These are phyloP conservation scores for Botrytis paeoniae DNA, from an alignment of 2,329 filamentous ascomycete species.

Conservation along the genomic window DNA sequence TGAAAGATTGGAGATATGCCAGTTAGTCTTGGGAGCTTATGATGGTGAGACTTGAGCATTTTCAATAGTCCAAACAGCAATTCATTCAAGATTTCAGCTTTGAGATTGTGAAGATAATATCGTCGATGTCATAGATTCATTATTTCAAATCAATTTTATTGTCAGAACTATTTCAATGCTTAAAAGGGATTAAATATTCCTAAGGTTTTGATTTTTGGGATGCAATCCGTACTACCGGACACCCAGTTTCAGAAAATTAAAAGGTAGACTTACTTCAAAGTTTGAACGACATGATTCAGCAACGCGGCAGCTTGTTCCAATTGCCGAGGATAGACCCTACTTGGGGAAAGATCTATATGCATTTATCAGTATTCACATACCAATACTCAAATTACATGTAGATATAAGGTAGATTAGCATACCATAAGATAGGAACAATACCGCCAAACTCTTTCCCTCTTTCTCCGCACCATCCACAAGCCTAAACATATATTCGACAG, in stretches of 20 bases:
- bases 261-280: slow-evolving; percentile 24
- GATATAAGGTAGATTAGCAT: neutral
- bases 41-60: slow-evolving; percentile 42
- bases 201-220: neutral
- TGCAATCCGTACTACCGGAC: neutral
- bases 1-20: slow-evolving; percentile 58
- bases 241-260: slow-evolving; percentile 43
- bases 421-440: slow-evolving; percentile 57
- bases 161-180: neutral
- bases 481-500: slow-evolving; percentile 43
- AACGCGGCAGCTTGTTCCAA: slow-evolving; percentile 46
- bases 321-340: slow-evolving; percentile 46
- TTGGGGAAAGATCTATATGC: slow-evolving; percentile 44
- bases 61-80: neutral
- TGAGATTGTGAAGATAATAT: neutral
- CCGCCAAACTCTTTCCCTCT: slow-evolving; percentile 45
- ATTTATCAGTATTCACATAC: neutral
- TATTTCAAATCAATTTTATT: neutral
- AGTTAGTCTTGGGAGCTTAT: slow-evolving; percentile 45
- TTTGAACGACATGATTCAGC: slow-evolving; percentile 43
- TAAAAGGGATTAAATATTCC: neutral
- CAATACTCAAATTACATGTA: neutral
- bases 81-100: neutral
- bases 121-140: neutral
- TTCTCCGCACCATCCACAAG: slow-evolving; percentile 35